These are phyloP conservation scores for Ceratocystis variospora DNA, from an alignment of 2,329 filamentous ascomycete species.

Conservation along the genomic window DNA sequence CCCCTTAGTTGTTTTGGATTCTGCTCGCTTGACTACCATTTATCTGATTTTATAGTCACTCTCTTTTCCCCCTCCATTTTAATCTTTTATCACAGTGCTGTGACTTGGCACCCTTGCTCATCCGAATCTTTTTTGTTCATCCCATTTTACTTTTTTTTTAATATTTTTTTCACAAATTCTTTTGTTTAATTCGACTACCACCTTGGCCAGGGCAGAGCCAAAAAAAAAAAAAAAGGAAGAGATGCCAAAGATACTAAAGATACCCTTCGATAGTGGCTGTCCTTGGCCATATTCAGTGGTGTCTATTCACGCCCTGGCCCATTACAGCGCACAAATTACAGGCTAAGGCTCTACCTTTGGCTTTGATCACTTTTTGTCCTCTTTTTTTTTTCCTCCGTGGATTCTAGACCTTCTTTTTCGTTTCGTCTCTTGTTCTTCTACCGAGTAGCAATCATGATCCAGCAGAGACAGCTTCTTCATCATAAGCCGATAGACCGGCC, in stretches of 20 bases:
- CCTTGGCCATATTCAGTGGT: not conserved
- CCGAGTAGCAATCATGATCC: conserved; percentile 5
- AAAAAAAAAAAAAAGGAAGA: not conserved
- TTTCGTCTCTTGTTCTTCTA: conserved; percentile 9
- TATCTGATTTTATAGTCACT: conserved; percentile 1
- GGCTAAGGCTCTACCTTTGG: not conserved
- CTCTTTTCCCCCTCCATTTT: not conserved
- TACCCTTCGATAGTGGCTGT: not conserved
- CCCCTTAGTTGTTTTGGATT: not conserved
- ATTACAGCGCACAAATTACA: not conserved
- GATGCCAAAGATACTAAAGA: conserved; percentile 7
- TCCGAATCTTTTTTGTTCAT: conserved; percentile 11
- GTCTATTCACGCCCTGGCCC: not conserved
- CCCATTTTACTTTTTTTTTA: conserved; percentile 8
- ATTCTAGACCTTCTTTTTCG: conserved; percentile 9
- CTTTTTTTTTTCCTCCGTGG: not conserved
- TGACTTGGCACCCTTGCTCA: conserved; percentile 8
- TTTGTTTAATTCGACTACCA: not conserved
- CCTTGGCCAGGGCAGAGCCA: not conserved
- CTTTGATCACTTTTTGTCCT: conserved; percentile 1
- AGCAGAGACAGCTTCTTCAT: conserved; percentile 6
- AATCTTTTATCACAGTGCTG: not conserved
- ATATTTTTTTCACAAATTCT: not conserved
- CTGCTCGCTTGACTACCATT: not conserved
- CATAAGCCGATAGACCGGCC: conserved; percentile 1